These are phyloP conservation scores for Phytopythium ostracodes DNA, from an alignment of 352 stramenopile genomes.

Conservation along the genomic window DNA sequence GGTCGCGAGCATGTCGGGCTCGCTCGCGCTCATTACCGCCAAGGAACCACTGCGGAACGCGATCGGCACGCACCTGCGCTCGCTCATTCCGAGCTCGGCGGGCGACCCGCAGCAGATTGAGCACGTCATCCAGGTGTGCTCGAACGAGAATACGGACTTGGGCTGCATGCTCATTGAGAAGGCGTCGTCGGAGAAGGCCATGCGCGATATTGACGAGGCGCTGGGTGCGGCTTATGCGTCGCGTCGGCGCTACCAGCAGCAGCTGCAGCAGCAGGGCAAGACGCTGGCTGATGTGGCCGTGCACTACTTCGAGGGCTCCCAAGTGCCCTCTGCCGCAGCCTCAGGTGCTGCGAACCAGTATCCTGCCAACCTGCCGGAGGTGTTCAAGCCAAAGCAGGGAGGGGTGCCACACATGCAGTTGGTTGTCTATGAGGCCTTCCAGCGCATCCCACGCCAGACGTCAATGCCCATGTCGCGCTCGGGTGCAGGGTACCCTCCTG, in stretches of 20 bases:
- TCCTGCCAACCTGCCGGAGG: constrained; percentile 86
- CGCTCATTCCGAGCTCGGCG: constrained; percentile 84
- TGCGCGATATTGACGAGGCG: constrained; percentile 97
- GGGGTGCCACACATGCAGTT: constrained; percentile 93
- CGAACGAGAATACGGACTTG: constrained; percentile 98
- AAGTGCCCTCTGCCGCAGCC: constrained; percentile 22
- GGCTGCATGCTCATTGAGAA: constrained; percentile 99
- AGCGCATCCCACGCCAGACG: constrained; percentile 91
- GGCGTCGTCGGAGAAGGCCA: constrained; percentile 98
- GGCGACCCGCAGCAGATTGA: constrained; percentile 93
- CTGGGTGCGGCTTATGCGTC: constrained; percentile 84
- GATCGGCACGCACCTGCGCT: constrained; percentile 95
- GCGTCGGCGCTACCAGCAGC: constrained; percentile 82
- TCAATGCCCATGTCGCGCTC: constrained; percentile 79
- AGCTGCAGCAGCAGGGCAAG: constrained; percentile 82
- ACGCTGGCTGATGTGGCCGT: constrained; percentile 35
- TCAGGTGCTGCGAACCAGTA: constrained; percentile 46
- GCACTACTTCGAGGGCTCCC: constrained; percentile 73
- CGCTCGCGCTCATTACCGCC: constrained; percentile 96
- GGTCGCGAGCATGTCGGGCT: constrained; percentile 97
- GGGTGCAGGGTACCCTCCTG: constrained; percentile 24
- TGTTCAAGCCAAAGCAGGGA: constrained; percentile 92
- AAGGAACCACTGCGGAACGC: constrained; percentile 96
- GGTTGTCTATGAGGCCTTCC: constrained; percentile 98
- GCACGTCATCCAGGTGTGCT: constrained; percentile 96